Conservation (phyloP, 768 basidiomycete genomes). For the Podaxis sp. region DNA sequence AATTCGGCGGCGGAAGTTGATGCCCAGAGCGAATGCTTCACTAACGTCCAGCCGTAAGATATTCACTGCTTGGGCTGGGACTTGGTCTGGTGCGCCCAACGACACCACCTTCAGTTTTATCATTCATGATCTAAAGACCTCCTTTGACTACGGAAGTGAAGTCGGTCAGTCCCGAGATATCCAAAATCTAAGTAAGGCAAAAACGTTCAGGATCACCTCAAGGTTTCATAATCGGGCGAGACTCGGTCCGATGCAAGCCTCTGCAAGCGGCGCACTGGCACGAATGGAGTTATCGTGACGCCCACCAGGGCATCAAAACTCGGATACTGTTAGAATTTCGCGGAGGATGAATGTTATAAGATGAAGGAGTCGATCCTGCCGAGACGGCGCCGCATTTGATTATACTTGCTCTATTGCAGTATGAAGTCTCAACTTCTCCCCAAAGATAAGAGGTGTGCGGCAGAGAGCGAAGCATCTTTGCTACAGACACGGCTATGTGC, state of each 20-base stretch:
- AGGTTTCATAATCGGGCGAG: not conserved
- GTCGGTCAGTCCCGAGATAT: not conserved
- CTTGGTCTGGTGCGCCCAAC: not conserved
- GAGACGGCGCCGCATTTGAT: not conserved
- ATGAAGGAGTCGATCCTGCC: slow-evolving; percentile 1
- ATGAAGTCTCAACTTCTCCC: not conserved
- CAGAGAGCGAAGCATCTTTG: not conserved
- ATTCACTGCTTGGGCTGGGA: not conserved
- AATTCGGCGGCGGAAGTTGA: slow-evolving; percentile 6
- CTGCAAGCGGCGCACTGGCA: not conserved
- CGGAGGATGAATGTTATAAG: not conserved
- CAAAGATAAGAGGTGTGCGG: not conserved
- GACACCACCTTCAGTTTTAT: not conserved
- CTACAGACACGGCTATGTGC: not conserved
- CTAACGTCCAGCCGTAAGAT: not conserved
- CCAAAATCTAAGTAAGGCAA: not conserved
- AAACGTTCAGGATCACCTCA: not conserved
- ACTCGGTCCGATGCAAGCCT: not conserved
- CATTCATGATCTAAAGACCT: not conserved
- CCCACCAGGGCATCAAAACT: not conserved
- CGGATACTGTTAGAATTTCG: not conserved
- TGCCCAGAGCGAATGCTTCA: not conserved
- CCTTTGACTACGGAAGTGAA: not conserved
- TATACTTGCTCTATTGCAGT: not conserved
- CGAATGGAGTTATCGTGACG: not conserved